Evolutionary conservation across 1,139 yeast species (phyloP).

Genomic region (Kurtzmaniella natalensis): DNA sequence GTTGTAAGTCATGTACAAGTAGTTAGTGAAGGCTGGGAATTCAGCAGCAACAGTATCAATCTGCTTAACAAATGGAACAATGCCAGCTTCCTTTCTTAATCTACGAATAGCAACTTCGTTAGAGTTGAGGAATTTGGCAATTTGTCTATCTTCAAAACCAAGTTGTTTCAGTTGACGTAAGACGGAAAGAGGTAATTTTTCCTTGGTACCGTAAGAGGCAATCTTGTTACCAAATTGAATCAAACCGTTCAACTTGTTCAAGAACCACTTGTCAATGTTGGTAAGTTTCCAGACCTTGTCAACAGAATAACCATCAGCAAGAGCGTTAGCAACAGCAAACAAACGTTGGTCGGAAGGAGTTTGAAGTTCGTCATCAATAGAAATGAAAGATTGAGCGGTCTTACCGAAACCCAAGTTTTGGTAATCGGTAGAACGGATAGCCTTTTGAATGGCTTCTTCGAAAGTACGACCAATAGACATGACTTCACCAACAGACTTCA

Average conservation of each 20-base stretch:
- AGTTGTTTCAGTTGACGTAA: constrained; percentile 91
- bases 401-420: constrained; percentile 91
- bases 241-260: constrained; percentile 75
- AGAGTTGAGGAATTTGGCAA: constrained; percentile 84
- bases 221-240: constrained; percentile 66
- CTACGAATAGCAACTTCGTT: constrained; percentile 93
- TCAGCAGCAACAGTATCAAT: constrained; percentile 99
- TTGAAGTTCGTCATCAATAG: constrained; percentile 84
- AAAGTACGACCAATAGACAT: constrained; percentile 98
- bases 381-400: constrained; percentile 83
- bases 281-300: constrained; percentile 91
- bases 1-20: constrained; percentile 91
- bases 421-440: constrained; percentile 93
- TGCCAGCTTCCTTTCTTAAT: constrained; percentile 82
- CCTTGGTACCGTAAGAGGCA: constrained; percentile 54
- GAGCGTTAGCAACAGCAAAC: constrained; percentile 94
- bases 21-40: constrained; percentile 96
- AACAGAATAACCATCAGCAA: constrained; percentile 79
- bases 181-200: constrained; percentile 53
- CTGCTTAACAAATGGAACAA: constrained; percentile 91
- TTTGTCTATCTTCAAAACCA: constrained; percentile 96
- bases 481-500: constrained; percentile 99
- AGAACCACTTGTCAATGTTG: constrained; percentile 95
- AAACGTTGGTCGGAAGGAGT: constrained; percentile 96
- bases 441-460: constrained; percentile 97